Base-by-base conservation (phyloP, 441 rosid genomes). In the Aquilaria agallochum region DNA sequence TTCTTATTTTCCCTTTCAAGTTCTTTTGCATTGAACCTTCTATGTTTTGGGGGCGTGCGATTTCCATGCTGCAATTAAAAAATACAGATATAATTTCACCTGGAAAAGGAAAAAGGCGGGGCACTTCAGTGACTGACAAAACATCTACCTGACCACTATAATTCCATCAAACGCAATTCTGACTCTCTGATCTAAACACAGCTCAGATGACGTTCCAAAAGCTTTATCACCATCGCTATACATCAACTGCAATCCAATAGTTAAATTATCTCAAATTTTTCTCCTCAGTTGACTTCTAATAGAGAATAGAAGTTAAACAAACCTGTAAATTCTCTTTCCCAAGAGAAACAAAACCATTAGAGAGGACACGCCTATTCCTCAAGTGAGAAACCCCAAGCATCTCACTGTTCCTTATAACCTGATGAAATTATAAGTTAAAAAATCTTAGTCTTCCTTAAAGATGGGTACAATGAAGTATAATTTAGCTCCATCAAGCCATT, bases 371-470 rank as follows among this genome's bases (percentile, higher is more conserved):
- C 77, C 97, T 83, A 63, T 89, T 94, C 80, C 96, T 87, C 74
- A 94, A 76, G 77, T 91, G 96, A 67, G 99, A 91, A 75, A 94
- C 97, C 68, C 99, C 97, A 65, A 94, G 97, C 99, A 94, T 94
- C 83, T 94, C 99, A 71, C 99, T 97, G 59, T 94, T 94, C 78
- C 87, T 94, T 68, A 94, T 91, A 68, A 94, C 99, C 97, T 91
- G 89, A 64, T 54, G 69, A 59, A 57, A 79, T 58, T 56, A 72
- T 11, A 44, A 11, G 67, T 31, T 45, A 45, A 50, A 55, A 42
- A 34, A 3, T 34, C 3, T 34, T 5, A 3, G 5, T 34, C 40
- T 5, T 5, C 40, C 40, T 3, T 34, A 34, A 34, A 34, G 40
- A 34, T 34, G 20, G 20, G 20, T 20, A 20, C 20, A 20, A 20